These are phyloP conservation scores for Sugiyamaella qingdaonensis DNA, from an alignment of 805 yeast species.

Conservation along the genomic window DNA sequence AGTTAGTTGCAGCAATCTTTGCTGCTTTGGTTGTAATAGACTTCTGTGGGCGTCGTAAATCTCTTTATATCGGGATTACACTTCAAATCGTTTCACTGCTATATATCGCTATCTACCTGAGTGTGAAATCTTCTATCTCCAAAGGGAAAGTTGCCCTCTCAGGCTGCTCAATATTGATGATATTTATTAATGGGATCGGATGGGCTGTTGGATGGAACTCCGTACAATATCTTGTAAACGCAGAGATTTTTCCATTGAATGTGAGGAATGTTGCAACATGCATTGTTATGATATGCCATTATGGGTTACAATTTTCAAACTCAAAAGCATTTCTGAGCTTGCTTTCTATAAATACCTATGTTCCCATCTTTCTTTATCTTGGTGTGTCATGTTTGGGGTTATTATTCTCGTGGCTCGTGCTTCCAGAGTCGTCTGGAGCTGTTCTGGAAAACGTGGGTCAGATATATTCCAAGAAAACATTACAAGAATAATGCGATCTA, in stretches of 20 bases:
- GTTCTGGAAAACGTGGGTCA: conserved; percentile 51
- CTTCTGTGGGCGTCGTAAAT: no score
- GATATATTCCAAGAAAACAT: conserved; percentile 40
- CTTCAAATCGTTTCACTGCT: no score
- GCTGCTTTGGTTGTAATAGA: no score
- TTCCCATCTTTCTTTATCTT: conserved; percentile 50
- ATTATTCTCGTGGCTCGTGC: conserved; percentile 46
- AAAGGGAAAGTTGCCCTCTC: no score
- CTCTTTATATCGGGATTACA: no score
- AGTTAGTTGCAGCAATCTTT: no score
- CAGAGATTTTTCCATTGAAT: conserved; percentile 52
- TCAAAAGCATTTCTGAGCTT: conserved; percentile 52
- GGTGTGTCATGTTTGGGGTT: conserved; percentile 42
- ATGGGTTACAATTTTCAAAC: conserved; percentile 54
- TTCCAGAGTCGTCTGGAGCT: conserved; percentile 50
- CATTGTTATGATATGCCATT: conserved; percentile 52
- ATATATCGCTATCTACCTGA: no score
- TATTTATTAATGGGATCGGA: conserved; percentile 50
- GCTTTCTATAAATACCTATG: conserved; percentile 45
- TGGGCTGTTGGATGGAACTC: conserved; percentile 61
- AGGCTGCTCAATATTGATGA: no score
- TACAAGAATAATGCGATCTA: no score
- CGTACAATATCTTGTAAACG: conserved; percentile 50
- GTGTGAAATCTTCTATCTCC: no score
- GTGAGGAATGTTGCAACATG: conserved; percentile 49